These are phyloP conservation scores for Debaryomyces singareniensis DNA, from an alignment of 1,139 yeast species.

Conservation along the genomic window DNA sequence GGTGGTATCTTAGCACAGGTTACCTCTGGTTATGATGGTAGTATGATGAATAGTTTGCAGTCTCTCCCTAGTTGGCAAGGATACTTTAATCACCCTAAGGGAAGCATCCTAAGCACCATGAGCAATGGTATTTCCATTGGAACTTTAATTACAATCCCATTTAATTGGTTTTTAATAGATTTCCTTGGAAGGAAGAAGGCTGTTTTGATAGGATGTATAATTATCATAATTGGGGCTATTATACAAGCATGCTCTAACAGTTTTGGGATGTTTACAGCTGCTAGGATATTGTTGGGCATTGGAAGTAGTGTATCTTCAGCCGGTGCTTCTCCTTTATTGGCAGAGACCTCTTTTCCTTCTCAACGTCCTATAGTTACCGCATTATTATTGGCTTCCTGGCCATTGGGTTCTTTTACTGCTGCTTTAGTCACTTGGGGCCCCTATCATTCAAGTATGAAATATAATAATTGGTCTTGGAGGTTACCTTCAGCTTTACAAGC, in stretches of 20 bases:
- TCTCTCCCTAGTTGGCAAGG: too few species aligned
- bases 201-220: too few species aligned
- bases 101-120: too few species aligned
- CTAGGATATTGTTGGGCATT: slow-evolving; percentile 36
- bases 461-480: slow-evolving; percentile 8
- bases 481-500: slow-evolving; percentile 5
- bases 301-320: slow-evolving; percentile 19
- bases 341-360: slow-evolving; percentile 16
- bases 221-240: slow-evolving; percentile 33
- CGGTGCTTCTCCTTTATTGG: slow-evolving; percentile 26
- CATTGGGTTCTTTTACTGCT: slow-evolving; percentile 12
- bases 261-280: slow-evolving; percentile 32
- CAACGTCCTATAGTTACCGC: slow-evolving; percentile 13
- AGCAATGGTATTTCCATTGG: too few species aligned
- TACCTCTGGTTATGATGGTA: too few species aligned
- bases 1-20: too few species aligned
- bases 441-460: slow-evolving; percentile 5
- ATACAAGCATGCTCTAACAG: slow-evolving; percentile 30
- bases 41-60: too few species aligned
- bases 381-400: slow-evolving; percentile 9
- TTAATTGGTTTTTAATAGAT: too few species aligned
- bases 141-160: too few species aligned
- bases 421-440: slow-evolving; percentile 10
- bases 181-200: too few species aligned
- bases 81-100: too few species aligned